Base-by-base conservation (phyloP, 441 rosid species). In the Raphanus hybrid region DNA sequence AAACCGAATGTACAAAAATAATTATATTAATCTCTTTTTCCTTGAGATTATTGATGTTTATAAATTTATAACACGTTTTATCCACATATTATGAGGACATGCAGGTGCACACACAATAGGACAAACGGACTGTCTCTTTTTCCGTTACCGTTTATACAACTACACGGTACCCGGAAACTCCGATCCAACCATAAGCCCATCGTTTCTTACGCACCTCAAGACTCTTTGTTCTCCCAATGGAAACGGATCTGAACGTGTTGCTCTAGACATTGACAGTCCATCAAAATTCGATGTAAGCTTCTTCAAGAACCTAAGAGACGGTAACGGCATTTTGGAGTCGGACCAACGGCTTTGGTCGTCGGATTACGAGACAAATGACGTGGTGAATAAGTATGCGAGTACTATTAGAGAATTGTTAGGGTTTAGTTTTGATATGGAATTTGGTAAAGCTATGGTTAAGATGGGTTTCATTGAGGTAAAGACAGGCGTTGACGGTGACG, bases 51-150 rank as follows among this genome's bases (percentile, higher is more conserved):
- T 27, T 29, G 34, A 29, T 29, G 34, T 29, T 29, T 3, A 29
- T 29, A 29, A 29, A 29, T 29, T 29, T 3, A 29, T 29, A 29
- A 29, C 34, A 29, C 34, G 4, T 27, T 27, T 27, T 3, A 27
- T 27, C 32, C 32, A 27, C 3, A 27, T 27, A 3, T 65, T 32
- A 52, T 52, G 74, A 23, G 14, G 12, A 12, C 61, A 54, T 74
- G 71, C 85, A 90, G 91, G 97, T 45, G 93, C 87, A 57, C 97
- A 90, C 69, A 86, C 92, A 9, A 86, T 90, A 7, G 93, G 97
- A 6, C 89, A 86, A 86, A 89, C 93, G 3, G 88, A 88, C 62
- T 92, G 97, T 74, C 74, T 50, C 14, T 88, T 92, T 75, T 78
- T 92, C 81, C 75, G 86, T 3, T 90, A 92, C 83, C 85, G 94